Base-by-base conservation (phyloP, 495 filamentous ascomycete species). In the Podospora didyma region DNA sequence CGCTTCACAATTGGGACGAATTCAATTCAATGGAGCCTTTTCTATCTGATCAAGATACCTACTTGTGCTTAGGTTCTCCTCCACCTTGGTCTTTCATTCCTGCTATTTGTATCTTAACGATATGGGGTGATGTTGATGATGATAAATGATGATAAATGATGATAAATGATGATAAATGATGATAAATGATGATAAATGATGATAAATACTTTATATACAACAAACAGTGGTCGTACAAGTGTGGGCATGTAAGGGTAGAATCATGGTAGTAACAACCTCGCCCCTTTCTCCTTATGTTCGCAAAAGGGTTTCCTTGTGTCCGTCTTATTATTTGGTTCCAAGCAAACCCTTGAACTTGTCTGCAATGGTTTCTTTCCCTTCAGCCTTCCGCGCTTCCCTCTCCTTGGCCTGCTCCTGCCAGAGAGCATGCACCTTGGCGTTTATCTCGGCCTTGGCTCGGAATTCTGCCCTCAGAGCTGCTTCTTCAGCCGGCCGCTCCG, bases 401-500 rank as follows among this genome's bases (percentile, higher is more conserved):
- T 81, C 79, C 58, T 81, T 75, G 0, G 79, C 80, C 62, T 87
- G 79, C 53, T 79, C 69, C 61, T 82, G 70, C 68, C 82, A 80
- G 28, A 87, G 71, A 3, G 74, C 73, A 20, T 74, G 69, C 23
- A 88, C 73, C 58, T 76, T 71, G 34, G 76, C 61, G 22, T 75
- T 78, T 58, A 86, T 77, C 42, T 83, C 64, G 19, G 77, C 75
- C 52, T 82, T 77, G 41, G 82, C 82, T 55, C 78, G 75, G 46
- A 82, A 65, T 54, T 89, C 83, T 20, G 81, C 82, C 58, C 79
- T 72, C 52, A 88, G 73, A 10, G 86, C 80, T 62, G 79, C 73
- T 54, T 87, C 84, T 62, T 90, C 87, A 24, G 89, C 67, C 51
- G 83, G 81, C 20, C 86, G 73, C 58, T 90, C 85, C 49, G 80